Conservation (phyloP, 306 rosid genomes). For the Oemleria cerasiformis region DNA sequence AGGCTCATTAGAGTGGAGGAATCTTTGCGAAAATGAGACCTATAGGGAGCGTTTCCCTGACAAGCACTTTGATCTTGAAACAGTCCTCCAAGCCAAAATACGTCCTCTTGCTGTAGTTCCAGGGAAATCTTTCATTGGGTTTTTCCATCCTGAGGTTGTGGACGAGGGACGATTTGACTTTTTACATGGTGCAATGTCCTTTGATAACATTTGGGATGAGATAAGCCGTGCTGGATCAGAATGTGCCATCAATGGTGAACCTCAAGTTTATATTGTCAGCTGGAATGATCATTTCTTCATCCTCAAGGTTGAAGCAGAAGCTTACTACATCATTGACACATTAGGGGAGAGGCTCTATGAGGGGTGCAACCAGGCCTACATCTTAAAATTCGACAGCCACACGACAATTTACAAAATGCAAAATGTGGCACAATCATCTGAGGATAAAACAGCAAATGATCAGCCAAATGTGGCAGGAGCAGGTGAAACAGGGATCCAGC, state of each 20-base stretch:
- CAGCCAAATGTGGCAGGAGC: slow-evolving; percentile 41
- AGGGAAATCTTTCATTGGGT: slow-evolving; percentile 79
- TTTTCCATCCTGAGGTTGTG: slow-evolving; percentile 95
- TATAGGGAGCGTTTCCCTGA: slow-evolving; percentile 83
- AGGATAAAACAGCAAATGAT: slow-evolving; percentile 47
- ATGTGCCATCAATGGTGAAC: slow-evolving; percentile 44
- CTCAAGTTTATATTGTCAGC: slow-evolving; percentile 78
- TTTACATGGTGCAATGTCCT: slow-evolving; percentile 91
- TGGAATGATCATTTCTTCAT: slow-evolving; percentile 99
- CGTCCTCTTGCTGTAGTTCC: slow-evolving; percentile 81
- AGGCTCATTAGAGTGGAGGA: slow-evolving; percentile 94
- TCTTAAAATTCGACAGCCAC: slow-evolving; percentile 75
- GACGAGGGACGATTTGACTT: slow-evolving; percentile 86
- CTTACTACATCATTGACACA: slow-evolving; percentile 87
- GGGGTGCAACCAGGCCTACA: slow-evolving; percentile 90
- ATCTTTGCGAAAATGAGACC: slow-evolving; percentile 75
- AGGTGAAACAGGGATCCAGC: slow-evolving; percentile 47
- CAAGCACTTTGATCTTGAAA: slow-evolving; percentile 96
- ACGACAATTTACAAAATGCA: slow-evolving; percentile 57
- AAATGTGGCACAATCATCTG: slow-evolving; percentile 41
- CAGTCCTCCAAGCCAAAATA: slow-evolving; percentile 87
- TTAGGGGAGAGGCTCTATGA: slow-evolving; percentile 96
- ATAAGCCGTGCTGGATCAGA: slow-evolving; percentile 58
- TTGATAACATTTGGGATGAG: slow-evolving; percentile 98
- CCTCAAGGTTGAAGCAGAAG: slow-evolving; percentile 86